Percentiles rank a stretch among this genome's conserved stretches.
These are phyloP conservation scores for Arctium minus DNA, from an alignment of 129 eudicot species.

Conservation along the genomic window DNA sequence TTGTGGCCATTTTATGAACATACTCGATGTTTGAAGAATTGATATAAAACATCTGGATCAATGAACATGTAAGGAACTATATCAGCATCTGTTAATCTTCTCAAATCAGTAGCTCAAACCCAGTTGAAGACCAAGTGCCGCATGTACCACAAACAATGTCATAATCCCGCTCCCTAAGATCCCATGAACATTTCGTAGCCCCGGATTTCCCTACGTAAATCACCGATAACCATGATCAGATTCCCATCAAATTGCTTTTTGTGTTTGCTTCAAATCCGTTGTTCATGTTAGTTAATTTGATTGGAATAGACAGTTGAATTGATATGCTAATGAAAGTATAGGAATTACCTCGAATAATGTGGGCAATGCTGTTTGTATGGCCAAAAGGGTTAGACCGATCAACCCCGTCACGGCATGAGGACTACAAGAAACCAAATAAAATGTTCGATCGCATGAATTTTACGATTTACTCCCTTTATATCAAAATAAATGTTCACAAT, in stretches of 20 bases:
- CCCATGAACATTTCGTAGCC: slow-evolving; percentile 82
- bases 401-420: slow-evolving; percentile 96
- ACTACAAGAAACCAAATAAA: slow-evolving; percentile 42
- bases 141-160: slow-evolving; percentile 90
- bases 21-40: not conserved
- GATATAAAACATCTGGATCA: not conserved
- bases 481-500: too few relatives aligned
- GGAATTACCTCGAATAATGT: slow-evolving; percentile 72
- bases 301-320: not conserved
- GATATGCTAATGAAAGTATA: not conserved
- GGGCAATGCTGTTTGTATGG: slow-evolving; percentile 71
- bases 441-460: not conserved
- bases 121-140: slow-evolving; percentile 90
- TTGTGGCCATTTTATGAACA: not conserved
- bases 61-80: not conserved
- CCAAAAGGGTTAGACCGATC: slow-evolving; percentile 78
- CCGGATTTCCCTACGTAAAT: slow-evolving; percentile 69
- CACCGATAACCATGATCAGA: not conserved
- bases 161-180: slow-evolving; percentile 90
- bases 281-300: not conserved
- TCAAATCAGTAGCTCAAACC: slow-evolving; percentile 66
- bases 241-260: not conserved
- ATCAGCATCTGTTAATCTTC: not conserved
- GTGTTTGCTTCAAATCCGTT: not conserved
- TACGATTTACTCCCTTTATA: not conserved